Evolutionary conservation across 345 rosid genomes (phyloP), one percentile per base, ranked within the genome.

Genomic region (Aquilaria sinensis): DNA sequence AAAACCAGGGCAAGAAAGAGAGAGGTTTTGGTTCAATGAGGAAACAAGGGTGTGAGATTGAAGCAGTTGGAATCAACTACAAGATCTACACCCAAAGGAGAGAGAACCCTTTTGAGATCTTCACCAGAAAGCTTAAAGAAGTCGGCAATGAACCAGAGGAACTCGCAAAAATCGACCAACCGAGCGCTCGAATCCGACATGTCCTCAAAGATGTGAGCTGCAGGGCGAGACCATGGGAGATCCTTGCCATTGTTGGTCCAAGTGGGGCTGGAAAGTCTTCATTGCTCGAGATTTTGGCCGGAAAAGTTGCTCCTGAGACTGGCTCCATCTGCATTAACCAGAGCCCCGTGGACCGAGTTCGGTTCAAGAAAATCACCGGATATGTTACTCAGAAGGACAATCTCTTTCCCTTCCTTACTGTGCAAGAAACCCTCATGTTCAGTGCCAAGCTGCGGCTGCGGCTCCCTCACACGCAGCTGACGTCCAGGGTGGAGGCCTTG

Each of bases 261-360:
- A 91, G 96, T 51, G 99, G 99, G 12, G 97, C 97, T 11, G 97
- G 97, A 45, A 95, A 91, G 69, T 86, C 99, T 30, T 82, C 97
- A 37, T 65, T 95, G 33, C 96, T 95, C 14, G 96, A 82, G 64
- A 82, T 91, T 73, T 81, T 95, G 2, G 87, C 97, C 0, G 96
- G 86, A 31, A 83, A 77, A 58, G 71, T 81, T 66, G 46, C 77
- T 6, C 96, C 92, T 10, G 82, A 80, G 55, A 69, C 56, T 33
- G 99, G 97, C 9, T 74, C 93, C 54, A 66, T 91, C 68, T 58
- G 74, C 32, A 87, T 87, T 56, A 87, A 95, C 72, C 78, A 80
- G 32, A 79, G 51, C 49, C 87, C 91, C 0, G 56, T 91, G 6
- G 74, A 87, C 72, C 81, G 75, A 72, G 74, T 85, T 65, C 81